phyloP scores from a whole-genome alignment of 495 filamentous ascomycete genomes.

The Chaetomium cochliodes region DNA sequence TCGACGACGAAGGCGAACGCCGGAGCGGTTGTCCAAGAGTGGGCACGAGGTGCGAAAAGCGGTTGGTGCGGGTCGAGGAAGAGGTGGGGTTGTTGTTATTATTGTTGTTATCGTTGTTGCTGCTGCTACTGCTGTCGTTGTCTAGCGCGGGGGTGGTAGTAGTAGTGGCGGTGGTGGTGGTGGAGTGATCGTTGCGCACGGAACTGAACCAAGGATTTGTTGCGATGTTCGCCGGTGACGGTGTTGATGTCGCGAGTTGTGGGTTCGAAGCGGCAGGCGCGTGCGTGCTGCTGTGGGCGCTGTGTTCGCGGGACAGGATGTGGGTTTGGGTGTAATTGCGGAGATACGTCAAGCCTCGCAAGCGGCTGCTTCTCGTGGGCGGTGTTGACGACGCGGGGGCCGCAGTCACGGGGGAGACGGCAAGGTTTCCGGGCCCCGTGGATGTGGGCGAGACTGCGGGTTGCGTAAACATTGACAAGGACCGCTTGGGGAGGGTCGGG shows the following conservation, averaged over 20 bases:
- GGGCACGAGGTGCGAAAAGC: constrained; percentile 32
- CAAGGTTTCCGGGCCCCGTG: constrained; percentile 39
- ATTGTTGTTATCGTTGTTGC: too few species aligned
- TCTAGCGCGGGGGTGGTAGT: constrained; percentile 4
- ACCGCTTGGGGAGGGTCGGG: constrained; percentile 10
- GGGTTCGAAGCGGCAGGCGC: constrained; percentile 23
- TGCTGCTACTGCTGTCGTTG: constrained; percentile 15
- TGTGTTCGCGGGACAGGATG: constrained; percentile 53
- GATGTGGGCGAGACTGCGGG: constrained; percentile 49
- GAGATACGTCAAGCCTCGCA: constrained; percentile 72
- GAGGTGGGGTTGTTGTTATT: constrained; percentile 16
- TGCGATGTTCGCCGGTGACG: constrained; percentile 20
- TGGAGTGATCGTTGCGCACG: constrained; percentile 32
- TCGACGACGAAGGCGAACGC: constrained; percentile 17
- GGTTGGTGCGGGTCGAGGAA: constrained; percentile 30
- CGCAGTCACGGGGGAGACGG: constrained; percentile 46
- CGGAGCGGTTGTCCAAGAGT: constrained; percentile 30
- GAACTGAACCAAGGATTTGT: constrained; percentile 34
- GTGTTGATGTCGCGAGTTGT: constrained; percentile 30
- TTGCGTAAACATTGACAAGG: constrained; percentile 55
- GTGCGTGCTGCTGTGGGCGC: constrained; percentile 34
- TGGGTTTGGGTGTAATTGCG: constrained; percentile 69
- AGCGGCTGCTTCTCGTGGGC: constrained; percentile 54
- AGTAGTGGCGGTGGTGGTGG: not conserved
- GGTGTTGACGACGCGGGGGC: constrained; percentile 46